These are phyloP conservation scores for Coemansia sp. DNA, from an alignment of 192 early-diverging fungal species.

Conservation along the genomic window DNA sequence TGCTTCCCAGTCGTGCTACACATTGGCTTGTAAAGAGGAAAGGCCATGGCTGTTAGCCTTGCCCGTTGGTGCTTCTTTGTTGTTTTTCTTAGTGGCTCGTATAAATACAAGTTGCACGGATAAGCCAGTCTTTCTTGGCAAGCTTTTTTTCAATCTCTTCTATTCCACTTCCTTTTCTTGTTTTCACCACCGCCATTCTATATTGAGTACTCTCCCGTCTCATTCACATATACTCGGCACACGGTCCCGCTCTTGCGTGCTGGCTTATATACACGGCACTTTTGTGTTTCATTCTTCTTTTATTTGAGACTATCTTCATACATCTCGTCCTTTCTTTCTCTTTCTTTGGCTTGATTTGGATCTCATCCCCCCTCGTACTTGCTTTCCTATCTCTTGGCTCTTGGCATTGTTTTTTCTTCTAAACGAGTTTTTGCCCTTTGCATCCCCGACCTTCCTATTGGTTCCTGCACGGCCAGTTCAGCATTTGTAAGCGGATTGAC, in stretches of 20 bases:
- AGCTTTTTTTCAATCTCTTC: conserved; percentile 5
- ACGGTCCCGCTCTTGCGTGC: background rate
- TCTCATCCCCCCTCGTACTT: conserved; percentile 2
- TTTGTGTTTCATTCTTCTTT: conserved; percentile 11
- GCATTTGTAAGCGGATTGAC: conserved; percentile 11
- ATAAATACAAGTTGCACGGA: conserved; percentile 10
- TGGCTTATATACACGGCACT: conserved; percentile 7
- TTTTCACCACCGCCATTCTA: background rate
- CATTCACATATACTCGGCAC: background rate
- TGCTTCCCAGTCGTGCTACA: conserved; percentile 7
- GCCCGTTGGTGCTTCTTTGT: background rate
- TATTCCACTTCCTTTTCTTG: background rate
- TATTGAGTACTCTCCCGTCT: background rate
- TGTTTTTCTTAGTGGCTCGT: background rate
- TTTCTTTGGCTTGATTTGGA: background rate
- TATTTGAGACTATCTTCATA: background rate
- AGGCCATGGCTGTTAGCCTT: background rate
- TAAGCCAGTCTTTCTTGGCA: background rate
- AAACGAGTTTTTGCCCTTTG: background rate
- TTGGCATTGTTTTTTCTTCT: background rate
- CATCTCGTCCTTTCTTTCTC: conserved; percentile 7
- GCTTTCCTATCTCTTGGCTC: background rate
- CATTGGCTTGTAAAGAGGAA: background rate
- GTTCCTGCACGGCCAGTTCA: background rate
- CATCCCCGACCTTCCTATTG: conserved; percentile 1